Evolutionary conservation across 2,329 filamentous ascomycete species (phyloP).

Genomic region (Diaporthe caulivora): DNA sequence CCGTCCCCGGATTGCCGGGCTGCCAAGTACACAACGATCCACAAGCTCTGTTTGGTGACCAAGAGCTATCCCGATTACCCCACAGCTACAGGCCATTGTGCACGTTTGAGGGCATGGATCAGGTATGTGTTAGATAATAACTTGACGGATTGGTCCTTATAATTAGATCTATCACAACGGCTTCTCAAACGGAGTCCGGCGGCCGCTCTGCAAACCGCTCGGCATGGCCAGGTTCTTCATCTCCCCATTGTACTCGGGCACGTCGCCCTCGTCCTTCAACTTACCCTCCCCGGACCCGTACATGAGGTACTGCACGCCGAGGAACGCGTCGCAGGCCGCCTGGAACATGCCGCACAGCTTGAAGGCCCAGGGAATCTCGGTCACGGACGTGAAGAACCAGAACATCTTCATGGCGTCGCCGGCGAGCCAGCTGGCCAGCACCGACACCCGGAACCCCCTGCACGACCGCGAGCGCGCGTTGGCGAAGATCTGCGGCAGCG

Average conservation of each 20-base stretch:
- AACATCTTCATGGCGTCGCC: slow-evolving; percentile 91
- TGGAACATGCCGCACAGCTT: slow-evolving; percentile 88
- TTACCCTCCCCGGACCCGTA: slow-evolving; percentile 67
- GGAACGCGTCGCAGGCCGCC: slow-evolving; percentile 78
- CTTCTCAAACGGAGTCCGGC: slow-evolving; percentile 40
- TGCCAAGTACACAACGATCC: neutral
- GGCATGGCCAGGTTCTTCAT: slow-evolving; percentile 43
- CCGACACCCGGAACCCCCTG: slow-evolving; percentile 81
- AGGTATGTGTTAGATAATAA: neutral
- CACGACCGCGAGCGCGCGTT: slow-evolving; percentile 78
- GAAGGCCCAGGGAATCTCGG: slow-evolving; percentile 81
- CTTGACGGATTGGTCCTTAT: neutral
- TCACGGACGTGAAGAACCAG: slow-evolving; percentile 81
- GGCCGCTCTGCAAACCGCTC: slow-evolving; percentile 33
- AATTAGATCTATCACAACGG: slow-evolving; percentile 29
- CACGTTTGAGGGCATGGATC: neutral
- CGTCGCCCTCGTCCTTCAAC: slow-evolving; percentile 49
- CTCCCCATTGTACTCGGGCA: slow-evolving; percentile 41
- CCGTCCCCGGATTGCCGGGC: neutral
- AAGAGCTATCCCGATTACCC: neutral
- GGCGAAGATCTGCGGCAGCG: slow-evolving; percentile 81
- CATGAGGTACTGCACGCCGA: slow-evolving; percentile 80
- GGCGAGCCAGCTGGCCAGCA: slow-evolving; percentile 82
- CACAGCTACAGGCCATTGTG: neutral
- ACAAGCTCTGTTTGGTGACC: neutral